phyloP scores from a whole-genome alignment of 768 basidiomycete species.

The Exidia glandulosa region DNA sequence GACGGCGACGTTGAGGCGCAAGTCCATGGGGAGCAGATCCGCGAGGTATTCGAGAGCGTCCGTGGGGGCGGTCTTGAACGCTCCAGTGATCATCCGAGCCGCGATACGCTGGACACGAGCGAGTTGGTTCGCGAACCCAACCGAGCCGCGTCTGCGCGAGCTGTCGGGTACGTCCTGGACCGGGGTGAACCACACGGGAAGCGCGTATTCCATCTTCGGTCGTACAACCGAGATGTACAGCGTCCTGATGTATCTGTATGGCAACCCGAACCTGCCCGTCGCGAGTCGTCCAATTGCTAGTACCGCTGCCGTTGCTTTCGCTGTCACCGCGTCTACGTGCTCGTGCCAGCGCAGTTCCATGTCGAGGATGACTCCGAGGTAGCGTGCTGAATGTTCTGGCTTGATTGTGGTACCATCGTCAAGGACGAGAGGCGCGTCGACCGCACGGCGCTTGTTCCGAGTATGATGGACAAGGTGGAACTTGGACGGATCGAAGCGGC shows the following conservation, averaged over 20 bases:
- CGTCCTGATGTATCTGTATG: background rate
- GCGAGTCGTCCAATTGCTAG: background rate
- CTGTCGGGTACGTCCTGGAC: background rate
- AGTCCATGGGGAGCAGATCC: background rate
- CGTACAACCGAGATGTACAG: background rate
- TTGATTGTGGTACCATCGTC: background rate
- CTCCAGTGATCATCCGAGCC: background rate
- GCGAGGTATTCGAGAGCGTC: conserved; percentile 1
- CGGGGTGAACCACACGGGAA: background rate
- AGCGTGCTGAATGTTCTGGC: background rate
- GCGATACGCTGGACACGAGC: background rate
- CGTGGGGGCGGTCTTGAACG: background rate
- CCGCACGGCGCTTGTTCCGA: background rate
- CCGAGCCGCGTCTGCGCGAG: background rate
- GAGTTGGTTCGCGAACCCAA: background rate
- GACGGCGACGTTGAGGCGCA: background rate
- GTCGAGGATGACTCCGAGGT: conserved; percentile 4
- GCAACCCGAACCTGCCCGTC: background rate
- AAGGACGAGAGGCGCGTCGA: background rate
- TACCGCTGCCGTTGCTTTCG: background rate
- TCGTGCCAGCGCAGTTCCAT: background rate
- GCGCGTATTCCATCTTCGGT: background rate
- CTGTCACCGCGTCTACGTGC: background rate
- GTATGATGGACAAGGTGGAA: conserved; percentile 1
- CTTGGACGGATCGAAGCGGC: background rate